Evolutionary conservation across 345 rosid species (phyloP), one percentile per base, ranked within the genome.

Genomic region (Durio zibethinus): DNA sequence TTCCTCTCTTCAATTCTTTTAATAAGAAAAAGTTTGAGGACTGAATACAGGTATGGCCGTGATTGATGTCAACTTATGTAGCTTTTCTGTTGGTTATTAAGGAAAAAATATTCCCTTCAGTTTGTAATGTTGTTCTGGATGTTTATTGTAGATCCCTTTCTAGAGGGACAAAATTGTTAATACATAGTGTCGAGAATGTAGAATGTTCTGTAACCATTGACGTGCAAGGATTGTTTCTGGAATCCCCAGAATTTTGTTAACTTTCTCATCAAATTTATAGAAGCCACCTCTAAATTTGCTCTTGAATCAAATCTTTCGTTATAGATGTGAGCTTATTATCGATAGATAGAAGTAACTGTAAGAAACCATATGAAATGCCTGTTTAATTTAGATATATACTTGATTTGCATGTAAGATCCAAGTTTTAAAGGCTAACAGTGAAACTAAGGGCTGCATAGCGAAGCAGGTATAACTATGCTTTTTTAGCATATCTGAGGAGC

Each of bases 11-110:
- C 98, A 42, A 96, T 92, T 85, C 98, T 93, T 69, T 84, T 96
- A 85, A 96, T 96, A 84, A 87, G 98, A 80, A 96, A 96, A 89
- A 94, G 99, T 84, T 89, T 96, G 83, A 92, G 94, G 66, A 94
- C 79, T 75, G 95, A 96, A 75, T 94, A 96, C 95, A 90, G 97
- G 98, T 96, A 87, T 60, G 43, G 35, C 71, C 33, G 10, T 25
- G n/a, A n/a, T n/a, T n/a, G n/a, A n/a, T n/a, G 10, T 0, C 29
- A 42, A 35, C 31, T 75, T 75, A 18, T 60, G 15, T 35, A 52
- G 35, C 47, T 74, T 59, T 59, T 27, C 1, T 57, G 20, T 56
- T 59, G 31, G 21, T 56, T 56, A 14, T 33, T 5, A 21, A 66
- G 50, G 73, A 43, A 45, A 68, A 23, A 14, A n/a, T n/a, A 6